Evolutionary conservation across 148 eudicot species (phyloP).

Genomic region (Cornus controversa): DNA sequence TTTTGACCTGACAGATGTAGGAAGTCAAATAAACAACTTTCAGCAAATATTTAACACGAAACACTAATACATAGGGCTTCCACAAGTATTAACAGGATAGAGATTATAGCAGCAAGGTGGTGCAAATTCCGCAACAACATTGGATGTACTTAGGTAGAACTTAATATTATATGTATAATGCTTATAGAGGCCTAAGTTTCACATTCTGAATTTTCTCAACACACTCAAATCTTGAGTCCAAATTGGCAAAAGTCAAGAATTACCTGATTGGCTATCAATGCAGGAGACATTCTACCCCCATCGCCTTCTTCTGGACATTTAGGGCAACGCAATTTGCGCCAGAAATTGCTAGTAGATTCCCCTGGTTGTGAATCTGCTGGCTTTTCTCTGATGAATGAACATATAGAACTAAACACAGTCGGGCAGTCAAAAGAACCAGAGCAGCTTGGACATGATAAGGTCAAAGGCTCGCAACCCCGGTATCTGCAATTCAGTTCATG

Average conservation of each 20-base stretch:
- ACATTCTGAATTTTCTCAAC: background rate
- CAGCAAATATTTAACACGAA: background rate
- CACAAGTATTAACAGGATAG: too few species aligned
- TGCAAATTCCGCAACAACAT: background rate
- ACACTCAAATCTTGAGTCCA: background rate
- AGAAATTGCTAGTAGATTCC: conserved; percentile 39
- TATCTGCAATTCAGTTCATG: conserved; percentile 53
- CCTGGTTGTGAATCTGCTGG: conserved; percentile 41
- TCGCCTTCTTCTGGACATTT: conserved; percentile 80
- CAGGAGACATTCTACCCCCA: conserved; percentile 62
- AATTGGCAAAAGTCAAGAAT: background rate
- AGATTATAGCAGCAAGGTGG: background rate
- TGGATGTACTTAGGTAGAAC: background rate
- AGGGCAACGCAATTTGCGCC: conserved; percentile 75
- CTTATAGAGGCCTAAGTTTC: background rate
- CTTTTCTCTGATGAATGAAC: conserved; percentile 40
- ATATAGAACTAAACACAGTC: conserved; percentile 60
- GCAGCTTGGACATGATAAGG: conserved; percentile 83
- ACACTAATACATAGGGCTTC: background rate
- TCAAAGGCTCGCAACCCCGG: conserved; percentile 76
- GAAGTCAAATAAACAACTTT: conserved; percentile 2
- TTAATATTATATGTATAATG: too few species aligned
- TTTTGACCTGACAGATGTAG: conserved; percentile 55
- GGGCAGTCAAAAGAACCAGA: conserved; percentile 71
- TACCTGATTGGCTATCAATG: conserved; percentile 89